A percentile compares a stretch with the other conserved stretches of the same genome.
These are phyloP conservation scores for Neurospora sp. DNA, from an alignment of 495 filamentous ascomycete species.

Conservation along the genomic window DNA sequence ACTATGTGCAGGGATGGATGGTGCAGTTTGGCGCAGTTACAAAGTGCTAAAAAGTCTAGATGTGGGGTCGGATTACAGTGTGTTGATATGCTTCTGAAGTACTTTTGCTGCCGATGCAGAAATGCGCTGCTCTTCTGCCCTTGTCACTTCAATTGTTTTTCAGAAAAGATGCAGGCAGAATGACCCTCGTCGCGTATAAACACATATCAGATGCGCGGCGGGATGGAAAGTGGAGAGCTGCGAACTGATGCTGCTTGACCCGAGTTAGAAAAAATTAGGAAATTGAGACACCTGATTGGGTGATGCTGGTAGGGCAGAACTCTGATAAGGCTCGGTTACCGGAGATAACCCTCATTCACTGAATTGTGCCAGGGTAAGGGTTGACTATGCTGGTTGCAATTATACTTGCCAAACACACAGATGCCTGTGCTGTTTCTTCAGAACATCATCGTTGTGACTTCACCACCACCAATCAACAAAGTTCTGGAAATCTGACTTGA, in stretches of 20 bases:
- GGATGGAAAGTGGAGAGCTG: background rate
- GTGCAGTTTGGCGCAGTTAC: background rate
- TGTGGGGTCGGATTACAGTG: background rate
- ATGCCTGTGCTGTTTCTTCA: background rate
- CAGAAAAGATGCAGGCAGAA: background rate
- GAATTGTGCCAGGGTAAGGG: background rate
- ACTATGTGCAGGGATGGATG: background rate
- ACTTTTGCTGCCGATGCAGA: background rate
- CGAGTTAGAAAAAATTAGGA: background rate
- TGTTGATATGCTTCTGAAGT: background rate
- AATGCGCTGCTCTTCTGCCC: background rate
- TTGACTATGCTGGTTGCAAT: background rate
- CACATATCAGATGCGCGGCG: background rate
- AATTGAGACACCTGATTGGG: constrained; percentile 7
- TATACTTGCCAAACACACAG: background rate
- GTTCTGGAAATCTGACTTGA: background rate
- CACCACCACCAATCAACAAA: background rate
- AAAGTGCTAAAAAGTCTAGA: background rate
- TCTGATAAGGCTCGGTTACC: background rate
- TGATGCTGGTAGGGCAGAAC: background rate
- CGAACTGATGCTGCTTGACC: background rate
- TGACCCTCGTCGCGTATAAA: background rate
- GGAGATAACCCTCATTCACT: background rate
- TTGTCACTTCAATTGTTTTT: background rate
- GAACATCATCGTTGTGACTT: background rate